phyloP scores from a whole-genome alignment of 2,329 filamentous ascomycete species.

The Chrysoporthe deuterocubensis region DNA sequence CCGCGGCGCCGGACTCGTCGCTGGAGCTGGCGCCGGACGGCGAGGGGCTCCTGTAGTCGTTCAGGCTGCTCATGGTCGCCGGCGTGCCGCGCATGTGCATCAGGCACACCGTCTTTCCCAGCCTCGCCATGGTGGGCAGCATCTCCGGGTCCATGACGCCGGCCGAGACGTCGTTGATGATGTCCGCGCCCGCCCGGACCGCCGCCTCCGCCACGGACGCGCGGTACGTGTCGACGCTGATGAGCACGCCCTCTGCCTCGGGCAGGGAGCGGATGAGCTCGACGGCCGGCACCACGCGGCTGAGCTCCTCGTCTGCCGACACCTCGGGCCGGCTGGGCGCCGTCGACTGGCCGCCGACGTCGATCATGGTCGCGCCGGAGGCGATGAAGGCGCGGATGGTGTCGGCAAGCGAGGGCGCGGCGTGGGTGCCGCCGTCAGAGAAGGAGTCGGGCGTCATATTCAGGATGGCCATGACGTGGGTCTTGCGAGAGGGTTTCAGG shows the following conservation, averaged over 20 bases:
- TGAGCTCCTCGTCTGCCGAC: constrained; percentile 72
- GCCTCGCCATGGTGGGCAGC: constrained; percentile 76
- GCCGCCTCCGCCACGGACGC: constrained; percentile 79
- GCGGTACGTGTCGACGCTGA: constrained; percentile 93
- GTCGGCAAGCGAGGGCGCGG: constrained; percentile 50
- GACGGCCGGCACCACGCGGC: constrained; percentile 81
- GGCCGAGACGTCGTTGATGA: constrained; percentile 93
- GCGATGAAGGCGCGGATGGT: constrained; percentile 67
- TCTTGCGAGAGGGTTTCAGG: constrained; percentile 61
- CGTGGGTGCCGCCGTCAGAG: constrained; percentile 80
- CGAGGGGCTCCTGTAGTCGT: constrained; percentile 65
- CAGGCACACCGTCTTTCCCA: constrained; percentile 77
- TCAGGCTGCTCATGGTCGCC: constrained; percentile 74
- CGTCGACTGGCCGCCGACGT: constrained; percentile 92
- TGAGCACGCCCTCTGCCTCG: constrained; percentile 65
- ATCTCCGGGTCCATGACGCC: constrained; percentile 79
- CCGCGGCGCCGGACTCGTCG: constrained; percentile 13
- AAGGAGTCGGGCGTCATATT: constrained; percentile 97
- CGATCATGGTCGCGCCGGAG: constrained; percentile 80
- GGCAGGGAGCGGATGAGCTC: constrained; percentile 70
- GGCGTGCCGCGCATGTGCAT: constrained; percentile 96
- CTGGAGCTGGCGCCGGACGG: constrained; percentile 56
- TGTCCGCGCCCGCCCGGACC: constrained; percentile 78
- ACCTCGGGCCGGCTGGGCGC: constrained; percentile 75
- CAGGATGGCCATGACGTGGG: constrained; percentile 89